Conservation (phyloP, 345 rosid species). For the Eucalyptus dawsonii region DNA sequence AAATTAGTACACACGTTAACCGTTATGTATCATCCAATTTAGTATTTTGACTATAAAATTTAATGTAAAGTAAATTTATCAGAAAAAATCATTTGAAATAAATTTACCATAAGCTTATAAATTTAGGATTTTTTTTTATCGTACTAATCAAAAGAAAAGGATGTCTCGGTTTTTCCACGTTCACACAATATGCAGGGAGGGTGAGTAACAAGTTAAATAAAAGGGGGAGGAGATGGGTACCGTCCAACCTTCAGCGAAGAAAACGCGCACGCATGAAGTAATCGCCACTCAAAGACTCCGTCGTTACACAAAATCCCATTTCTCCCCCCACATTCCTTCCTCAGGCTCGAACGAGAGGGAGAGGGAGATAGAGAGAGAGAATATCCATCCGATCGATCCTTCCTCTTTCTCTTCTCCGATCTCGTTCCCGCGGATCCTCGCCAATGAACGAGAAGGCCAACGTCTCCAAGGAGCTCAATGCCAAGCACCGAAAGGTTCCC, state of each 20-base stretch:
- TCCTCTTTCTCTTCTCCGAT: neutral
- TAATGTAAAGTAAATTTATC: too few species aligned
- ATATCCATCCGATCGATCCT: neutral
- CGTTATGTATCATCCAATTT: accelerated
- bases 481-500: conserved; percentile 68
- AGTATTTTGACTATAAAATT: too few species aligned
- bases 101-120: too few species aligned
- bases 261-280: neutral
- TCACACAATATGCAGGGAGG: neutral
- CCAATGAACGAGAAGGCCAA: conserved; percentile 96
- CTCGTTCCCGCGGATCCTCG: neutral
- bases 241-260: neutral
- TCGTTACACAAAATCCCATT: neutral
- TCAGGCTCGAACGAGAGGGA: neutral
- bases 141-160: neutral
- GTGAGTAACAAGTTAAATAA: neutral
- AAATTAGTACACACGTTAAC: too few species aligned
- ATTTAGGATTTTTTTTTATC: too few species aligned
- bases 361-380: neutral
- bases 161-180: accelerated
- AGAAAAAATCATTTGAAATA: too few species aligned
- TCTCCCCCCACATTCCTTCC: neutral
- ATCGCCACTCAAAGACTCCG: neutral
- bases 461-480: conserved; percentile 98
- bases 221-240: neutral